Conservation (phyloP, 257 asterid species). For the Solanum appendiculatum region DNA sequence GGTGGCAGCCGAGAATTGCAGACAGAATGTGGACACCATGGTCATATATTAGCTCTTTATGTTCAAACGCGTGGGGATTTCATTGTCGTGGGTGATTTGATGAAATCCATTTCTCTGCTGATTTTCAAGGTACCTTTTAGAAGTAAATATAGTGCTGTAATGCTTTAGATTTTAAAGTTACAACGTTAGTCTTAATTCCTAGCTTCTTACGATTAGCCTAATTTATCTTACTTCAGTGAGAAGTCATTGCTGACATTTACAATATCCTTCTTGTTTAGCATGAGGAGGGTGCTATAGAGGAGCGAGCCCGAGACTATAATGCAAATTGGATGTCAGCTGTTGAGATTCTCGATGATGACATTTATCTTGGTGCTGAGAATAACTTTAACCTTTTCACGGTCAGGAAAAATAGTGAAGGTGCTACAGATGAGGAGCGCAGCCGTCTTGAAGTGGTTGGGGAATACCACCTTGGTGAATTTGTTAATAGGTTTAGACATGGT, state of each 20-base stretch:
- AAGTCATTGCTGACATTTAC: background rate
- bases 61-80: slow-evolving; percentile 98
- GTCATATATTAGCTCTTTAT: slow-evolving; percentile 93
- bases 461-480: slow-evolving; percentile 95
- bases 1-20: slow-evolving; percentile 78
- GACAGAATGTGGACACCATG: slow-evolving; percentile 97
- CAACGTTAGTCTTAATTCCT: background rate
- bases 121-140: slow-evolving; percentile 70
- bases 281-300: slow-evolving; percentile 98
- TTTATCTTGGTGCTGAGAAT: slow-evolving; percentile 88
- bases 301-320: slow-evolving; percentile 95
- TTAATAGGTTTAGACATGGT: slow-evolving; percentile 84
- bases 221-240: background rate
- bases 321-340: slow-evolving; percentile 99
- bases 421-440: slow-evolving; percentile 95
- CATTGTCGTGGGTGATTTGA: slow-evolving; percentile 91
- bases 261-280: slow-evolving; percentile 32
- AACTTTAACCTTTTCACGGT: slow-evolving; percentile 81
- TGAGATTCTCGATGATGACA: slow-evolving; percentile 90
- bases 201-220: background rate
- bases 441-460: slow-evolving; percentile 98
- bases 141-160: background rate
- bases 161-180: background rate
- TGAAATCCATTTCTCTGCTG: slow-evolving; percentile 90
- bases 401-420: slow-evolving; percentile 87